These are phyloP conservation scores for Coelastrella sp. DNA, from an alignment of 139 green algal genomes.

Conservation along the genomic window DNA sequence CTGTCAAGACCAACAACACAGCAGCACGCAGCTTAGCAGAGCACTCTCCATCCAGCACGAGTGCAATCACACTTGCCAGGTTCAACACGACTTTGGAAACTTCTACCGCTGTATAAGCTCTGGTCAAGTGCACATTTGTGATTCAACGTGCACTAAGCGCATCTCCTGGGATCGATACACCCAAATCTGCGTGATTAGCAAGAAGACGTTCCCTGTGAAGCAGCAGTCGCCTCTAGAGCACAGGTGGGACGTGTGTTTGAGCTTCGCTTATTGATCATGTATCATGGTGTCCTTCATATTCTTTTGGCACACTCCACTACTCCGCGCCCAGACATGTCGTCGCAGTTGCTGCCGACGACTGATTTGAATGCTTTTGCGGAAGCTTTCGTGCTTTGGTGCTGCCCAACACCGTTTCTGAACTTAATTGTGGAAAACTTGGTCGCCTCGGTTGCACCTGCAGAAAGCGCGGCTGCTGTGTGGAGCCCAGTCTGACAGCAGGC, in stretches of 20 bases:
- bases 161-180: conserved; percentile 11
- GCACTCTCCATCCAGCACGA: neutral
- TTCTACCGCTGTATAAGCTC: neutral
- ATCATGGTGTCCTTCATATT: no score
- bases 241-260: neutral
- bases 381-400: neutral
- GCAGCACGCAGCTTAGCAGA: neutral
- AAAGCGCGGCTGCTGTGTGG: conserved; percentile 1
- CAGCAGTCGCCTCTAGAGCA: neutral
- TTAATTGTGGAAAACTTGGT: no score
- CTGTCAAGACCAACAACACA: neutral
- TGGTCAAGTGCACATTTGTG: conserved; percentile 1
- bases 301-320: no score
- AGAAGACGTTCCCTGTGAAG: neutral
- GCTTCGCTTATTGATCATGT: no score
- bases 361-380: neutral
- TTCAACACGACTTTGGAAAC: neutral
- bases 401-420: neutral
- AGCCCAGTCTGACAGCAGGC: neutral
- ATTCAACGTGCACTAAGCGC: neutral
- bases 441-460: neutral
- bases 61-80: neutral
- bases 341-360: neutral
- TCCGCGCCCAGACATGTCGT: neutral
- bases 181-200: neutral